A percentile compares a stretch with the other conserved stretches of the same genome.
These are phyloP conservation scores for Carex myosuroides DNA, from an alignment of 176 grass and related monocot species.

Conservation along the genomic window DNA sequence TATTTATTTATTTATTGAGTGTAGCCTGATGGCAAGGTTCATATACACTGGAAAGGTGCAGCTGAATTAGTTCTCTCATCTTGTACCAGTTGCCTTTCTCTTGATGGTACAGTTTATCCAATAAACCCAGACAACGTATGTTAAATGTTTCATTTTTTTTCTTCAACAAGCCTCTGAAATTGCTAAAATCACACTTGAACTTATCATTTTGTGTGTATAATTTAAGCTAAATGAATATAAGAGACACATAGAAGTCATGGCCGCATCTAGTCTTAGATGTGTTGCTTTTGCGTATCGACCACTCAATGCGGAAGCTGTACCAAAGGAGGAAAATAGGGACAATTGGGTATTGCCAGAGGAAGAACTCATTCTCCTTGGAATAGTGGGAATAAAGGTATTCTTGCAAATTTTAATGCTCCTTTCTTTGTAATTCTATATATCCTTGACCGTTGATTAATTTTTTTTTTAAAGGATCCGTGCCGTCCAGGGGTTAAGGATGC, in stretches of 20 bases:
- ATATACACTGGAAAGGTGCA: slow-evolving; percentile 96
- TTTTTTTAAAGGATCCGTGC: slow-evolving; percentile 41
- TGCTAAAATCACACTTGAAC: background rate
- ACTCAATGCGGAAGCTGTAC: slow-evolving; percentile 38
- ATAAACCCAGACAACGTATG: slow-evolving; percentile 61
- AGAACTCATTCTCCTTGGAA: slow-evolving; percentile 36
- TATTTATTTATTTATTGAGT: slow-evolving; percentile 27
- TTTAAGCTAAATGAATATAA: slow-evolving; percentile 63
- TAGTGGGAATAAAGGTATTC: slow-evolving; percentile 42
- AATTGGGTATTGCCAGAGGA: slow-evolving; percentile 70
- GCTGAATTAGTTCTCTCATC: slow-evolving; percentile 77
- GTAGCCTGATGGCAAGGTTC: slow-evolving; percentile 54
- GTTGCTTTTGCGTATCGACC: slow-evolving; percentile 80
- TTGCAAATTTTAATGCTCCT: background rate
- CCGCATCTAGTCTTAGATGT: slow-evolving; percentile 65
- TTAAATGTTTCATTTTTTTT: background rate
- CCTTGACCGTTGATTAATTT: background rate
- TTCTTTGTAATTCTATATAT: slow-evolving; percentile 1
- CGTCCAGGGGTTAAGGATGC: slow-evolving; percentile 50
- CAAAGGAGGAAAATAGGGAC: slow-evolving; percentile 46
- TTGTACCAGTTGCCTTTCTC: slow-evolving; percentile 74
- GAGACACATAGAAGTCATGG: slow-evolving; percentile 86
- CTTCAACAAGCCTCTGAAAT: background rate
- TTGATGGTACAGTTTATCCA: slow-evolving; percentile 53
- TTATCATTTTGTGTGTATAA: background rate